These are phyloP conservation scores for Kwoniella botswanensis DNA, from an alignment of 768 basidiomycete genomes.

Conservation along the genomic window DNA sequence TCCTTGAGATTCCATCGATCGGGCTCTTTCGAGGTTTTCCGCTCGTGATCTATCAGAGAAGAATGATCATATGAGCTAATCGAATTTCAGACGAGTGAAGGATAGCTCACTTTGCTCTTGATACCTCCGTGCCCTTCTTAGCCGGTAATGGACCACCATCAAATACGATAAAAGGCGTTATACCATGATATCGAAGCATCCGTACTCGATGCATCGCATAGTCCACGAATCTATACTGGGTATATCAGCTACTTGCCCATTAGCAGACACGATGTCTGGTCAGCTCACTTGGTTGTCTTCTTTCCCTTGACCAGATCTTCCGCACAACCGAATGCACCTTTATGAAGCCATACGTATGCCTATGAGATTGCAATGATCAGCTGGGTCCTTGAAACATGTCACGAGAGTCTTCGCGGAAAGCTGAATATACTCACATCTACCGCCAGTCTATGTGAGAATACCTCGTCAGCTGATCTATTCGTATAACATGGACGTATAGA, in stretches of 20 bases:
- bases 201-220: conserved; percentile 93
- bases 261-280: background rate
- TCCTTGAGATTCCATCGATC: conserved; percentile 75
- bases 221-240: conserved; percentile 77
- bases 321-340: conserved; percentile 87
- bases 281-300: conserved; percentile 75
- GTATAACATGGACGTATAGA: background rate
- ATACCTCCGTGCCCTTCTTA: conserved; percentile 85
- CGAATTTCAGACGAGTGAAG: background rate
- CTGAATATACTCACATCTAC: conserved; percentile 68
- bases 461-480: conserved; percentile 25
- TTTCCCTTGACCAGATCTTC: conserved; percentile 86
- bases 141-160: conserved; percentile 95
- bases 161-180: conserved; percentile 90
- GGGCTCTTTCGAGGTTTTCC: conserved; percentile 76
- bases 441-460: conserved; percentile 63
- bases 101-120: conserved; percentile 66
- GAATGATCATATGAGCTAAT: background rate
- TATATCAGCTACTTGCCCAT: conserved; percentile 7
- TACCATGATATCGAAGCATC: conserved; percentile 79
- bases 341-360: conserved; percentile 71
- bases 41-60: conserved; percentile 61
- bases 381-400: background rate
- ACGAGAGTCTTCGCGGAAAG: background rate
- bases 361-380: conserved; percentile 14